Base-by-base conservation (phyloP, 2,329 filamentous ascomycete species). In the Colletotrichum melonis region DNA sequence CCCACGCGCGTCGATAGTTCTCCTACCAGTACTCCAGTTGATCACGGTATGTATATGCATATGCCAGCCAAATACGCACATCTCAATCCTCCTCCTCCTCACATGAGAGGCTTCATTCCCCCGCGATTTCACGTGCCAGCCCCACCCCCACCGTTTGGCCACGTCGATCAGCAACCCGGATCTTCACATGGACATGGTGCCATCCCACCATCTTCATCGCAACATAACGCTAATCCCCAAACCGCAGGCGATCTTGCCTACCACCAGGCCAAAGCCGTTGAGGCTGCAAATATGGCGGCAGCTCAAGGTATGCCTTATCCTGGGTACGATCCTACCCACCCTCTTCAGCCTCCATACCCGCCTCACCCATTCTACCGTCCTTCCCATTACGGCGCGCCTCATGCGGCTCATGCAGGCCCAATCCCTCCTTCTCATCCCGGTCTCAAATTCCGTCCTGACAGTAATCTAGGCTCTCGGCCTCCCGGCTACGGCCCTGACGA, bases 221-320 rank as follows among this genome's bases (percentile, higher is more conserved):
- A 32, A 38, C 14, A 57, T 12, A 22, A 22, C 63, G 69, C 64
- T 72, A 68, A 72, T 19, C 7, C 5, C 1, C 16, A 16, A 28
- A 19, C 35, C 57, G 35, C 49, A 72, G 69, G 28, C 9, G 63
- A 57, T 30, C 57, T 72, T 2, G 56, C 49, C 49, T 72, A 68
- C 22, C 69, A 72, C 49, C 69, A 56, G 28, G 16, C 46, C 64
- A 68, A 28, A 22, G 69, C 69, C 16, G 63, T 58, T 16, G 69
- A 72, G 57, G 69, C 64, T n/a, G 69, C 69, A 5, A 68, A 60
- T 4, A 24, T 63, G 64, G 22, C 49, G 64, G 22, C 49, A 12
- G 69, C 64, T 19, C 64, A 63, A 67, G 69, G 69, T 72, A 72
- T 22, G 63, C 35, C 19, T 67, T 11, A 62, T 12, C 6, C 46